Conservation (phyloP, 1,139 yeast species). For the Taphrina deformans region DNA sequence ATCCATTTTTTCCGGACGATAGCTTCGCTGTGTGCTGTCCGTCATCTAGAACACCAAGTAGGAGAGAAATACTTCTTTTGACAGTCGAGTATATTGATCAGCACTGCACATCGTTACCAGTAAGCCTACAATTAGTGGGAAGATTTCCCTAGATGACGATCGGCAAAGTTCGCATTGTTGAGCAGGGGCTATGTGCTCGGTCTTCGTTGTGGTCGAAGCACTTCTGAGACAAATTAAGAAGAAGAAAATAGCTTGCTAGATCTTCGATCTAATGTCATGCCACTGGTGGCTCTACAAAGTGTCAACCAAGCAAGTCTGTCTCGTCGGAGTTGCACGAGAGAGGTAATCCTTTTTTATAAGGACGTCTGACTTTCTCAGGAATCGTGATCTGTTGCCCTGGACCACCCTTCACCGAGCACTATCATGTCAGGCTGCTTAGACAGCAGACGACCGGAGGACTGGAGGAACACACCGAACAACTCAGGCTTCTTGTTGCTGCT, state of each 20-base stretch:
- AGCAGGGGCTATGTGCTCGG: not conserved
- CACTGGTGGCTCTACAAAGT: too few relatives aligned
- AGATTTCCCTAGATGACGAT: too few relatives aligned
- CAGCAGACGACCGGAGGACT: too few relatives aligned
- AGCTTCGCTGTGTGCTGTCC: not conserved
- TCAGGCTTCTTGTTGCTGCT: too few relatives aligned
- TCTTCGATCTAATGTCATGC: too few relatives aligned
- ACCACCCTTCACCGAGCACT: not conserved
- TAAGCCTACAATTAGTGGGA: too few relatives aligned
- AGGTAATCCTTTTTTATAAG: not conserved
- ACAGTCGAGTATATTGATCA: too few relatives aligned
- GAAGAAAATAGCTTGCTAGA: too few relatives aligned
- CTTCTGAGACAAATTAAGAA: not conserved
- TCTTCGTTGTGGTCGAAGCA: not conserved
- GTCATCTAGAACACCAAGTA: not conserved
- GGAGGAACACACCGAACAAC: too few relatives aligned
- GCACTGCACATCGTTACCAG: too few relatives aligned
- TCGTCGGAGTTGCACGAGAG: not conserved
- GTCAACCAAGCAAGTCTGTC: slow-evolving; percentile 3
- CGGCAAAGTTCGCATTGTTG: not conserved
- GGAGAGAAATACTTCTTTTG: not conserved
- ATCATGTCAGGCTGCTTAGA: too few relatives aligned
- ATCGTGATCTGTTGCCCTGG: too few relatives aligned
- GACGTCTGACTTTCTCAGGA: not conserved
- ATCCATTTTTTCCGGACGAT: not conserved